Evolutionary conservation across 208 protist genomes (phyloP), one percentile per base, ranked within the genome.

Genomic region (Polymyxa betae): DNA sequence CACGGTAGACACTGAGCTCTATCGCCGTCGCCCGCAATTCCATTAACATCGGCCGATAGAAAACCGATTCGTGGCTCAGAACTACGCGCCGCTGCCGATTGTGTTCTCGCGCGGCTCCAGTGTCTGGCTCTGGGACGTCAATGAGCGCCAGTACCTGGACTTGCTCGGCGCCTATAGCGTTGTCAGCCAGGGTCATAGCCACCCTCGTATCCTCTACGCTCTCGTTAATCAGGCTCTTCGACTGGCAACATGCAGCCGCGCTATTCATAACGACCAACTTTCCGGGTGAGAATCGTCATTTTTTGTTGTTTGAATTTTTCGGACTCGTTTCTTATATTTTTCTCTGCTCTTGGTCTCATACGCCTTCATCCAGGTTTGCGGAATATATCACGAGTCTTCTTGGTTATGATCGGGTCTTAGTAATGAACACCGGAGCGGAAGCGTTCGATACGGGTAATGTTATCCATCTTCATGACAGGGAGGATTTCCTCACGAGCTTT

Each of bases 351-450:
- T 60, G 49, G 24, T 60, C 49, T 60, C 12, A 60, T 29, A 5
- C 5, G 49, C 12, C 24, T 60, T 24, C 12, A 60, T 5, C 49
- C 5, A 24, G 94, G 92, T 0, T 46, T 94, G 38, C 91, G 92
- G 1, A 95, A 89, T 45, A 89, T 29, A 89, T 89, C 20, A 49
- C 16, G 54, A 91, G 43, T 88, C 90, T 60, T 38, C 94, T 95
- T 66, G 91, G 92, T 38, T 97, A 96, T 78, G 95, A 97, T 32
- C 91, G 88, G 60, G 92, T 97, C 38, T 92, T 98, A 35, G 95
- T 96, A 54, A 97, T 97, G 96, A 98, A 98, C 92, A 97, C 96
- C 12, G 97, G 97, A 72, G 96, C 94, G 35, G 95, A 97, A 60
- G 49, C 49, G 49, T 60, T 60, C 49, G 49, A 60, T 5, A 60